Evolutionary conservation across 176 grass and related monocot species (phyloP).

Genomic region (Triticum timopheevii): DNA sequence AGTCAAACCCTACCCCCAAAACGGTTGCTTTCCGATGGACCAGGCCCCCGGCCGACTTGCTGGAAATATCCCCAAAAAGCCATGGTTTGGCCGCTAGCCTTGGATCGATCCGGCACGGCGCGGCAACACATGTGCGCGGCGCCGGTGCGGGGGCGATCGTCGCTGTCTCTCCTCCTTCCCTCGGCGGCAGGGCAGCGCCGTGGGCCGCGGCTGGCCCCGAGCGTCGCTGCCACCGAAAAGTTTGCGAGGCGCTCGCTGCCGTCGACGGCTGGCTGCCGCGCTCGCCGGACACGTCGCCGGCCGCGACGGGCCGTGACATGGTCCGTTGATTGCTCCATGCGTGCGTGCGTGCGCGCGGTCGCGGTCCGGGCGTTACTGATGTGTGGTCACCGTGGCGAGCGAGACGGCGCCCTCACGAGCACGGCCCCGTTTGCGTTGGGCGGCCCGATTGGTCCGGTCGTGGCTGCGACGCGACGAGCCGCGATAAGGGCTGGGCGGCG

Average conservation of each 20-base stretch:
- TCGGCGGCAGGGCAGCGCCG: slow-evolving; percentile 44
- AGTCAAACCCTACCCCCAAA: slow-evolving; percentile 9
- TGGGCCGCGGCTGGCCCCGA: slow-evolving; percentile 17
- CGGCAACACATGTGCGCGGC: slow-evolving; percentile 1
- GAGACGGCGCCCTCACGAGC: too few relatives aligned
- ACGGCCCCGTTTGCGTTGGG: too few relatives aligned
- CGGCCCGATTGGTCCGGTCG: too few relatives aligned
- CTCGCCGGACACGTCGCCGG: slow-evolving; percentile 2
- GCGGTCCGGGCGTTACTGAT: background rate
- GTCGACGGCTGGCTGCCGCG: background rate
- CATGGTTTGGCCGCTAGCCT: slow-evolving; percentile 14
- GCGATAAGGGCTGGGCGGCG: background rate
- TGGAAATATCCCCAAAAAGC: slow-evolving; percentile 29
- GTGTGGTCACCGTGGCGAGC: slow-evolving; percentile 1
- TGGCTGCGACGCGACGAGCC: too few relatives aligned
- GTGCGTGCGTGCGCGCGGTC: background rate
- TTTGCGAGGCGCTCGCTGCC: background rate
- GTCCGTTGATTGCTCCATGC: background rate
- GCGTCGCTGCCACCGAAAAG: slow-evolving; percentile 40
- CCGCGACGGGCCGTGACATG: background rate
- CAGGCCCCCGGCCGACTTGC: background rate
- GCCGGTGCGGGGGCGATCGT: background rate
- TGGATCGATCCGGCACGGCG: background rate
- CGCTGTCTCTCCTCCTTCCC: slow-evolving; percentile 18
- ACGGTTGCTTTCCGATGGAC: slow-evolving; percentile 23